Conservation (phyloP, 2,329 filamentous ascomycete genomes). For the Sporothrix inflata region DNA sequence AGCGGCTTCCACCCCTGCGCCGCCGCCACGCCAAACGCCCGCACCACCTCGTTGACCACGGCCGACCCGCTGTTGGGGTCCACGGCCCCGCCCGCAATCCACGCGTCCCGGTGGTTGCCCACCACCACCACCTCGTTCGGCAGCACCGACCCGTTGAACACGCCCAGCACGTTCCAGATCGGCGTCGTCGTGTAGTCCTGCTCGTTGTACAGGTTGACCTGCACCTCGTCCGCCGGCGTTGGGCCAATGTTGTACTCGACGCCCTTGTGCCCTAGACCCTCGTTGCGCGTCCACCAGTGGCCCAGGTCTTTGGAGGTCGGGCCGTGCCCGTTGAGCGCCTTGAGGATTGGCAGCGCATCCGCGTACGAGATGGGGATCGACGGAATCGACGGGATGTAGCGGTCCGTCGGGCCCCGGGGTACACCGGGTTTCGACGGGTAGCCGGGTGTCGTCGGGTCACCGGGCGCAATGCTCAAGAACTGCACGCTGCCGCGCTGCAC, state of each 20-base stretch:
- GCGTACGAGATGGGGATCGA: slow-evolving; percentile 51
- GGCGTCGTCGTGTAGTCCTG: slow-evolving; percentile 82
- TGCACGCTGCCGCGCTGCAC: slow-evolving; percentile 88
- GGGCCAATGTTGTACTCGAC: slow-evolving; percentile 86
- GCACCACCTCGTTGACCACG: slow-evolving; percentile 74
- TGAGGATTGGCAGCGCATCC: slow-evolving; percentile 31
- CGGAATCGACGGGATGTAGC: slow-evolving; percentile 79
- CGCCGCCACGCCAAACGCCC: slow-evolving; percentile 71
- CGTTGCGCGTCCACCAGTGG: slow-evolving; percentile 68
- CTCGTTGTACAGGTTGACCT: slow-evolving; percentile 74
- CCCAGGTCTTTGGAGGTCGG: slow-evolving; percentile 75
- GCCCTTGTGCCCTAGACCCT: slow-evolving; percentile 77
- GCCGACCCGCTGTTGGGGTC: slow-evolving; percentile 85
- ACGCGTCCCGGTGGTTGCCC: slow-evolving; percentile 81
- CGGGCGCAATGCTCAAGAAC: slow-evolving; percentile 71
- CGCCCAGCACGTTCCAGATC: slow-evolving; percentile 88
- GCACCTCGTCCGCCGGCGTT: slow-evolving; percentile 66
- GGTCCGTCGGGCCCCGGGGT: slow-evolving; percentile 71
- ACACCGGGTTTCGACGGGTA: slow-evolving; percentile 92
- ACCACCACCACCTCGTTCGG: slow-evolving; percentile 84
- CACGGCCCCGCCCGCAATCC: slow-evolving; percentile 71
- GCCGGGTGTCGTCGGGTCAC: slow-evolving; percentile 88
- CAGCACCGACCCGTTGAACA: slow-evolving; percentile 80
- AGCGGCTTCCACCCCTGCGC: slow-evolving; percentile 78
- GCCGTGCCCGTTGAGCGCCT: slow-evolving; percentile 83